These are phyloP conservation scores for Neurospora sp. DNA, from an alignment of 495 filamentous ascomycete species.

Conservation along the genomic window DNA sequence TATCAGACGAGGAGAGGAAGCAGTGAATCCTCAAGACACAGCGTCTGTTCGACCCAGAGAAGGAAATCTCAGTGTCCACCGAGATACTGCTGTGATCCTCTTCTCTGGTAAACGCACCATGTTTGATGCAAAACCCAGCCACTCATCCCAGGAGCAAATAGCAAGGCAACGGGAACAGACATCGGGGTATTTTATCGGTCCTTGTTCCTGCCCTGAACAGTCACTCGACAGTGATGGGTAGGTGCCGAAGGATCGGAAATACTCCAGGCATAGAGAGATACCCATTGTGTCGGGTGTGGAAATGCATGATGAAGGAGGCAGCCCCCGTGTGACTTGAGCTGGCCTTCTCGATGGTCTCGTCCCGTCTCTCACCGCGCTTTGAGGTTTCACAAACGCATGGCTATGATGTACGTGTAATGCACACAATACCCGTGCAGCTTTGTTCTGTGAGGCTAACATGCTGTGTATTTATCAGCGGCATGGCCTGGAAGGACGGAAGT, in stretches of 20 bases:
- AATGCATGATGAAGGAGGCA: not conserved
- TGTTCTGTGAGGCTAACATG: not conserved
- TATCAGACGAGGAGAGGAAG: not conserved
- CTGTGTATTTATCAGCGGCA: not conserved
- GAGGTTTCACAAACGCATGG: constrained; percentile 10
- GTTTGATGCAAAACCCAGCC: not conserved
- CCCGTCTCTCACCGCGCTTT: constrained; percentile 14
- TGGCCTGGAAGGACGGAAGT: not conserved
- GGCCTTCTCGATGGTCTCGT: not conserved
- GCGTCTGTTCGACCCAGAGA: not conserved
- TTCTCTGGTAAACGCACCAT: not conserved
- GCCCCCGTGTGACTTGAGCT: not conserved
- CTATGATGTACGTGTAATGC: not conserved
- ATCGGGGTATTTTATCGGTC: not conserved
- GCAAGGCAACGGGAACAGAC: not conserved
- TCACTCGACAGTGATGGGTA: not conserved
- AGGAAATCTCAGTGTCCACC: not conserved
- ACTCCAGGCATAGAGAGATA: not conserved
- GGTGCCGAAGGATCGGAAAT: not conserved
- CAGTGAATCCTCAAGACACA: not conserved
- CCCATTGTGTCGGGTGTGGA: not conserved
- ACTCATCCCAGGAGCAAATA: not conserved
- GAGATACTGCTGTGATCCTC: not conserved
- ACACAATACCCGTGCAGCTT: not conserved
- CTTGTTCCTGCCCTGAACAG: not conserved